These are phyloP conservation scores for Lophiostoma macrostomum DNA, from an alignment of 495 filamentous ascomycete genomes.

Conservation along the genomic window DNA sequence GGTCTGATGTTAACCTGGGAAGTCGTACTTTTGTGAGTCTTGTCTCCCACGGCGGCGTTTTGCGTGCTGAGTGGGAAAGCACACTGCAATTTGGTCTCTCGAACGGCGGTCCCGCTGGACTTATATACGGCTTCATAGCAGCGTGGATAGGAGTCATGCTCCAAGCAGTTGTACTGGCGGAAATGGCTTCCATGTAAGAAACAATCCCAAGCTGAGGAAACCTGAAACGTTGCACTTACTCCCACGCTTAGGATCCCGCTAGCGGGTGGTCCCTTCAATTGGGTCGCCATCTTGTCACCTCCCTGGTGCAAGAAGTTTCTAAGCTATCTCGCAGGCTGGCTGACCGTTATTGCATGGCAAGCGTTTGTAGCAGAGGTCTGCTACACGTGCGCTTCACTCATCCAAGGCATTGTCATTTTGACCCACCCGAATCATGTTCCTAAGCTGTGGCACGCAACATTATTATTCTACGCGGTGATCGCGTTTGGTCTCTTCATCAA, in stretches of 20 bases:
- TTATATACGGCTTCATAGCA: neutral
- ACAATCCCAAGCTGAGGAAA: neutral
- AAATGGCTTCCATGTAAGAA: constrained; percentile 23
- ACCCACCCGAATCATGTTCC: constrained; percentile 9
- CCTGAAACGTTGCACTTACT: neutral
- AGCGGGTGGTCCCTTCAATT: constrained; percentile 25
- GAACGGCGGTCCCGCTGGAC: constrained; percentile 21
- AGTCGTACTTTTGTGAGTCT: too few species aligned
- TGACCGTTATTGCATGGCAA: constrained; percentile 22
- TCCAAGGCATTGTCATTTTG: constrained; percentile 2
- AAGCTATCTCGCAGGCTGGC: constrained; percentile 21
- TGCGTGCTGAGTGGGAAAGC: too few species aligned
- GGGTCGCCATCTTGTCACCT: constrained; percentile 24
- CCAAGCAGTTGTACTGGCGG: constrained; percentile 12
- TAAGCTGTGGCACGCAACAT: constrained; percentile 10
- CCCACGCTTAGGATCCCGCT: constrained; percentile 18
- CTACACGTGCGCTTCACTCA: neutral
- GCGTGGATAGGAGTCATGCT: constrained; percentile 3
- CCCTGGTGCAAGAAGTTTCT: constrained; percentile 11
- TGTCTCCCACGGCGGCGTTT: too few species aligned
- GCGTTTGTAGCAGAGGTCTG: neutral
- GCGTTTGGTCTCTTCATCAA: constrained; percentile 2
- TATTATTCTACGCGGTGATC: constrained; percentile 20
- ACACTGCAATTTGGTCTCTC: neutral
- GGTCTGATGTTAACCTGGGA: too few species aligned